These are phyloP conservation scores for Funneliformis caledonium DNA, from an alignment of 371 early-diverging fungal species.

Conservation along the genomic window DNA sequence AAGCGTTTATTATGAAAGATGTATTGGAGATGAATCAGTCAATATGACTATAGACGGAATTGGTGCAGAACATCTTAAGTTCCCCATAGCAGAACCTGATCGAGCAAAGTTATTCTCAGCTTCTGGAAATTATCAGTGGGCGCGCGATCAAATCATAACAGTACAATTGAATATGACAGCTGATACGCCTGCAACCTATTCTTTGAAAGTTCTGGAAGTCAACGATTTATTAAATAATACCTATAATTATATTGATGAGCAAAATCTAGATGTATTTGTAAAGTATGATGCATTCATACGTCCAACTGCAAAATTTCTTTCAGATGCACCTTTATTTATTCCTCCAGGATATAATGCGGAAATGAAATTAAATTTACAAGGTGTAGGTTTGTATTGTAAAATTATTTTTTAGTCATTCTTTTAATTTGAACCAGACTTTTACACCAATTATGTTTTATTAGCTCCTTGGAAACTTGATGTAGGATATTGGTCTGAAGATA, in stretches of 20 bases:
- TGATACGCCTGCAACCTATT: constrained; percentile 18
- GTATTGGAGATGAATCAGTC: background rate
- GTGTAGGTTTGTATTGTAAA: constrained; percentile 6
- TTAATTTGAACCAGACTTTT: background rate
- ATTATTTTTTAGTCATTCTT: background rate
- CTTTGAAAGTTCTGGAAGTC: constrained; percentile 24
- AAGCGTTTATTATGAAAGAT: constrained; percentile 29
- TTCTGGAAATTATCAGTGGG: constrained; percentile 36
- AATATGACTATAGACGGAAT: constrained; percentile 39
- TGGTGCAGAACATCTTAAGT: background rate
- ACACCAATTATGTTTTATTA: background rate
- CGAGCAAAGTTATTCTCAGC: background rate
- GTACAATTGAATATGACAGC: constrained; percentile 30
- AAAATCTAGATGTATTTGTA: background rate
- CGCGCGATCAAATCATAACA: constrained; percentile 7
- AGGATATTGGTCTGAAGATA: constrained; percentile 40
- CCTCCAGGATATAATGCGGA: constrained; percentile 8
- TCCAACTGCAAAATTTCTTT: constrained; percentile 28
- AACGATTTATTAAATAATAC: constrained; percentile 36
- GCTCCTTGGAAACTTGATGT: constrained; percentile 26
- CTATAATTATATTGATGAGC: background rate
- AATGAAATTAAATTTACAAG: constrained; percentile 12
- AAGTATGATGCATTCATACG: constrained; percentile 12
- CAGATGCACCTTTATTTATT: constrained; percentile 14
- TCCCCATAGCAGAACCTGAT: background rate